Percentiles rank a stretch among this genome's conserved stretches.
Evolutionary conservation across 495 filamentous ascomycete genomes (phyloP).

Genomic region (Corynascus novoguineensis): DNA sequence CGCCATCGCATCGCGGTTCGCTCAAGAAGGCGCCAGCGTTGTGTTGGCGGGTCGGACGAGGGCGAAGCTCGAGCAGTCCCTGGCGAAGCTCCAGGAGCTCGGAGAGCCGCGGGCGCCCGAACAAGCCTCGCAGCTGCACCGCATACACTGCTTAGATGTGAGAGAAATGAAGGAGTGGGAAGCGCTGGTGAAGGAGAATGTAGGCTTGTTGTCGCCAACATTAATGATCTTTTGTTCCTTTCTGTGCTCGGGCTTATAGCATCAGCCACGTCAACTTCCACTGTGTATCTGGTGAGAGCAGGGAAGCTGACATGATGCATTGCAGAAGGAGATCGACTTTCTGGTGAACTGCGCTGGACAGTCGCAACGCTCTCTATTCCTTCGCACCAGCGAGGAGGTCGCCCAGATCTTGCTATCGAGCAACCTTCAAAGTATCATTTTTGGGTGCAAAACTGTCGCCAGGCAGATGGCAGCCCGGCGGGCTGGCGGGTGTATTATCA

Average conservation of each 20-base stretch:
- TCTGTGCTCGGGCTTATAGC: too few species aligned
- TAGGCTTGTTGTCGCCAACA: not conserved
- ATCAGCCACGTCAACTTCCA: too few species aligned
- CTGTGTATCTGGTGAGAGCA: not conserved
- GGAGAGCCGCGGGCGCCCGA: slow-evolving; percentile 13
- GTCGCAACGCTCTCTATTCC: slow-evolving; percentile 53
- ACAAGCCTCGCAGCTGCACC: slow-evolving; percentile 1
- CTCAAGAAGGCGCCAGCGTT: slow-evolving; percentile 53
- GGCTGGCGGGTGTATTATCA: slow-evolving; percentile 58
- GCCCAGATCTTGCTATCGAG: slow-evolving; percentile 53
- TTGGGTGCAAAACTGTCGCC: slow-evolving; percentile 54
- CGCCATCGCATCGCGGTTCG: slow-evolving; percentile 61
- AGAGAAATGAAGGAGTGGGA: slow-evolving; percentile 16
- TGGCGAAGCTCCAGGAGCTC: not conserved
- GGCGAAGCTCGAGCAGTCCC: slow-evolving; percentile 36
- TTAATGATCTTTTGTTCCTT: too few species aligned
- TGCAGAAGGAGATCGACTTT: slow-evolving; percentile 46
- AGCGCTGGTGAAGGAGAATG: slow-evolving; percentile 2
- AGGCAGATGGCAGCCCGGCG: slow-evolving; percentile 37
- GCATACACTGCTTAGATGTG: slow-evolving; percentile 29
- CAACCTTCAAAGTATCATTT: slow-evolving; percentile 69
- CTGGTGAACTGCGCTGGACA: slow-evolving; percentile 75
- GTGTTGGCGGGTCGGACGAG: slow-evolving; percentile 50
- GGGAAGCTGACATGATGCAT: not conserved
- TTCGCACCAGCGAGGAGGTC: slow-evolving; percentile 34